phyloP scores from a whole-genome alignment of 1,284 basidiomycete genomes.

The Trametes versicolor region DNA sequence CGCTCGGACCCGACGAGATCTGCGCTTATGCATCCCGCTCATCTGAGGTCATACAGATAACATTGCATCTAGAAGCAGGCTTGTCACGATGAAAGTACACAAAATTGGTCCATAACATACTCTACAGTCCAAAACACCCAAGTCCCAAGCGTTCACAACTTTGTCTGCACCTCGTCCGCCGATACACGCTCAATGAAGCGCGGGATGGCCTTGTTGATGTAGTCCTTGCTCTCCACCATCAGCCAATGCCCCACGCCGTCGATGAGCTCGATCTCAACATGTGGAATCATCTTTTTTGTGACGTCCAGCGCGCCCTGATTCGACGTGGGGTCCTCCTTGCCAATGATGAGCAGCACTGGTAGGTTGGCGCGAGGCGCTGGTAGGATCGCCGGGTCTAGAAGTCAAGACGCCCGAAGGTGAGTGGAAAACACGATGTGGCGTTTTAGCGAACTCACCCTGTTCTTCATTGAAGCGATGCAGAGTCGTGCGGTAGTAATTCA shows the following conservation, averaged over 20 bases:
- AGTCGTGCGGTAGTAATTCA: slow-evolving; percentile 75
- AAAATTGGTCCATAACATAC: slow-evolving; percentile 1
- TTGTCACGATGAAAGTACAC: neutral
- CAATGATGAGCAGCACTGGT: slow-evolving; percentile 71
- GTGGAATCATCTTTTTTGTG: slow-evolving; percentile 57
- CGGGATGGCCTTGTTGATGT: slow-evolving; percentile 56
- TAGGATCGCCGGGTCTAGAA: slow-evolving; percentile 51
- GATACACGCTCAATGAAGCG: slow-evolving; percentile 52
- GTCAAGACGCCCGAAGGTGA: slow-evolving; percentile 24
- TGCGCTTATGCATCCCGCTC: neutral
- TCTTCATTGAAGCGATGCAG: slow-evolving; percentile 71
- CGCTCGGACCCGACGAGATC: neutral
- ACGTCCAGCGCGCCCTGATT: slow-evolving; percentile 40
- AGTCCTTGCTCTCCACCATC: slow-evolving; percentile 65
- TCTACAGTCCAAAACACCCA: neutral
- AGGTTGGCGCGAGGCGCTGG: slow-evolving; percentile 54
- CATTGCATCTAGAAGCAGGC: slow-evolving; percentile 4
- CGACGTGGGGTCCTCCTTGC: slow-evolving; percentile 58
- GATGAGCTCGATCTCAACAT: slow-evolving; percentile 58
- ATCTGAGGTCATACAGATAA: neutral
- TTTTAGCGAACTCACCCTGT: slow-evolving; percentile 50
- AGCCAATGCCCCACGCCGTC: slow-evolving; percentile 73
- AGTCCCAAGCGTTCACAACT: slow-evolving; percentile 28
- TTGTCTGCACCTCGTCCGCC: slow-evolving; percentile 28
- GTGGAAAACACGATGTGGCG: slow-evolving; percentile 5